Base-by-base conservation (phyloP, 129 eudicot species). In the Flaveria brownii region DNA sequence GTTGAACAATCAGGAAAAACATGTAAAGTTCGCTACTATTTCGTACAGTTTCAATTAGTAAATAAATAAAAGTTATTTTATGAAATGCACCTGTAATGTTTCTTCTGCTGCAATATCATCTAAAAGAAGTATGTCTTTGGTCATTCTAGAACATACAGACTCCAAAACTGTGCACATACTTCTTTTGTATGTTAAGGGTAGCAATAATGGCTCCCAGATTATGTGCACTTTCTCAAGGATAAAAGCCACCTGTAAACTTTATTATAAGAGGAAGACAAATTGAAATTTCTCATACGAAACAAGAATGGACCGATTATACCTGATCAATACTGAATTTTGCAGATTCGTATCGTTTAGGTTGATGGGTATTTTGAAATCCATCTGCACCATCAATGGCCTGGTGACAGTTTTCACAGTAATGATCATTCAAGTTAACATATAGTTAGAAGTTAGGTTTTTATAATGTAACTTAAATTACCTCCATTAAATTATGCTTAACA, bases 21-120 rank as follows among this genome's bases (percentile, higher is more conserved):
- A 4, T n/a, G 17, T 61, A 61, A 61, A 61, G 14, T 25, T 61
- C 2, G 1, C 28, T 12, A 14, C 9, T 25, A 61, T 26, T 11
- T 52, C 22, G 39, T 20, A 11, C 41, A 28, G 46, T 63, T 8
- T 5, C 13, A 9, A 63, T 30, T 16, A 30, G 8, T 30, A 26
- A 30, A 30, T 18, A 36, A 79, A 46, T 28, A 23, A 30, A 9
- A 45, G 42, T 26, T 20, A 30, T 50, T 64, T 56, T 59, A 41
- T 63, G 10, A 66, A 39, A 63, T 30, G 72, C 68, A 94, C 98
- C 89, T 94, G 93, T 82, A 91, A 70, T 47, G 98, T 88, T 84
- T 94, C 98, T 72, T 94, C 98, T 7, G 97, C 98, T 50, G 97
- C 98, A 85, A 94, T 87, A 77, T 94, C 98, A 81, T 94, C 98